Conservation (phyloP, 2,329 filamentous ascomycete genomes). For the Claviceps cyperi region DNA sequence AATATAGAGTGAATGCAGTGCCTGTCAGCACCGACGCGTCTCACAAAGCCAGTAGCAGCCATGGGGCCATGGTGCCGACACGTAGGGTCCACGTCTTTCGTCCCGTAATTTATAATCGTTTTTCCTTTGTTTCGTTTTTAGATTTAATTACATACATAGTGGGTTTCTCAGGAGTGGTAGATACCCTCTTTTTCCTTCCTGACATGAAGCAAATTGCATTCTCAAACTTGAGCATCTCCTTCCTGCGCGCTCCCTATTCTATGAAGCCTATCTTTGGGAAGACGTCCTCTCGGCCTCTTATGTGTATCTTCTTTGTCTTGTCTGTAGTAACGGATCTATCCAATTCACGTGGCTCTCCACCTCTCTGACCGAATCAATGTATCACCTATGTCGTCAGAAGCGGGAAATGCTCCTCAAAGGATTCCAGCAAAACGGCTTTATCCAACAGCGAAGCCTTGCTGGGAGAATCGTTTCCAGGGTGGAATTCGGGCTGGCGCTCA, state of each 20-base stretch:
- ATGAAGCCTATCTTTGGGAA: too few relatives aligned
- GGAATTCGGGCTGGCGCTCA: slow-evolving; percentile 18
- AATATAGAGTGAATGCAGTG: too few relatives aligned
- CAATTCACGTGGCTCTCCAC: neutral
- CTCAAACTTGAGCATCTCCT: too few relatives aligned
- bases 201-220: too few relatives aligned
- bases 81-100: too few relatives aligned
- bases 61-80: too few relatives aligned
- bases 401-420: slow-evolving; percentile 21
- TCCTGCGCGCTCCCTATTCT: too few relatives aligned
- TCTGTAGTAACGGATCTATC: neutral
- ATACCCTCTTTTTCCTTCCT: neutral
- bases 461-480: slow-evolving; percentile 11
- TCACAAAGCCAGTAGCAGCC: too few relatives aligned
- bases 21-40: too few relatives aligned
- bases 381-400: neutral
- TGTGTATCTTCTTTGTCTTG: neutral
- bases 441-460: slow-evolving; percentile 25
- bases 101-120: too few relatives aligned
- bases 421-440: slow-evolving; percentile 26
- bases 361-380: neutral
- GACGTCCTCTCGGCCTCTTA: too few relatives aligned
- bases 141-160: neutral
- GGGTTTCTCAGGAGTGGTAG: neutral
- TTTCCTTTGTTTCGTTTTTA: neutral